Conservation (phyloP, 306 rosid genomes). For the Quercus gilva region DNA sequence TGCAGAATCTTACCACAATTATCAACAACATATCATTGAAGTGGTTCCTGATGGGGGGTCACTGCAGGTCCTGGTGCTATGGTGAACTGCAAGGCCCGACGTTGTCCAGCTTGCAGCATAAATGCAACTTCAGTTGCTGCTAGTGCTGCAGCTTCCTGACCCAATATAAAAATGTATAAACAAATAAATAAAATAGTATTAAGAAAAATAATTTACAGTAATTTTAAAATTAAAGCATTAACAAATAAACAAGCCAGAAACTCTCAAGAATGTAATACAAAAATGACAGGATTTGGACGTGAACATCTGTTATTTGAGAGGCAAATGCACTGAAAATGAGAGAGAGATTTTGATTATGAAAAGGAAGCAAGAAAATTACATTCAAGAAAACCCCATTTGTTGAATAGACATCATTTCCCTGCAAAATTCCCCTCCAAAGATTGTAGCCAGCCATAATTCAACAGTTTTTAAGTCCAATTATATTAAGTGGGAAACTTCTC, state of each 20-base stretch:
- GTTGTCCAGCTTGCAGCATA: constrained; percentile 48
- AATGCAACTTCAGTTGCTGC: constrained; percentile 41
- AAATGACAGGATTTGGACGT: background rate
- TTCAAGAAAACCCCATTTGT: background rate
- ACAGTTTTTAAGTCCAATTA: constrained; percentile 1
- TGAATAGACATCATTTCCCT: background rate
- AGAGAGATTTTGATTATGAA: background rate
- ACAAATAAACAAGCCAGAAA: background rate
- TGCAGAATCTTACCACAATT: constrained; percentile 3
- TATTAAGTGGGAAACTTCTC: constrained; percentile 1
- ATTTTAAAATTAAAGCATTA: background rate
- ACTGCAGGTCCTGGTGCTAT: constrained; percentile 39
- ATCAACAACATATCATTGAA: constrained; percentile 21
- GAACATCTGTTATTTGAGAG: background rate
- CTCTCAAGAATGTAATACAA: background rate
- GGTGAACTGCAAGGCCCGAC: constrained; percentile 35
- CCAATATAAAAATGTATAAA: constrained; percentile 13
- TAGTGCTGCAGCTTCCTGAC: constrained; percentile 47
- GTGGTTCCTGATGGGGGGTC: constrained; percentile 33
- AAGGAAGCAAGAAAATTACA: background rate
- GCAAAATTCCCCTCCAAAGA: background rate
- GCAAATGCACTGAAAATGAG: background rate
- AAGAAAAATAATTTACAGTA: background rate
- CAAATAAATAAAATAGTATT: background rate
- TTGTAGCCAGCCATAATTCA: background rate